phyloP scores from a whole-genome alignment of 495 filamentous ascomycete species.

The Rostrohypoxylon terebratum region DNA sequence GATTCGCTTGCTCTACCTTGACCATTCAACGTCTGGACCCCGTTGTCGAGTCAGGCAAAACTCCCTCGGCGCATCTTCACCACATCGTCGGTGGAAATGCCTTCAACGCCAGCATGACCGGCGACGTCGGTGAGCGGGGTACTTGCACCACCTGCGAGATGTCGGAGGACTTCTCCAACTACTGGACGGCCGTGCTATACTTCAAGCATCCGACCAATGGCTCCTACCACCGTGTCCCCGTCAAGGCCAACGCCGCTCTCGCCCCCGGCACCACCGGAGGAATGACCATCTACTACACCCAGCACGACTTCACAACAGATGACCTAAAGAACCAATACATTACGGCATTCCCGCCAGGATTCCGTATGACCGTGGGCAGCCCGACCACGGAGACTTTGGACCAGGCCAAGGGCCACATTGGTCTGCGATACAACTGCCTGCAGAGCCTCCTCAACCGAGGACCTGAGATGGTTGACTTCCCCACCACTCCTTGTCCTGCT shows the following conservation, averaged over 20 bases:
- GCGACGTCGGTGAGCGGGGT: conserved; percentile 54
- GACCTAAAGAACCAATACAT: conserved; percentile 56
- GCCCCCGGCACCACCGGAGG: conserved; percentile 59
- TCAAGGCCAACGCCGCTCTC: conserved; percentile 57
- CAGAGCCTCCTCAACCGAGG: conserved; percentile 55
- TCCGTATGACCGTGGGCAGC: conserved; percentile 66
- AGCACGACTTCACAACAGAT: conserved; percentile 59
- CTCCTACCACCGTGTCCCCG: conserved; percentile 58
- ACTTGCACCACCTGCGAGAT: conserved; percentile 61
- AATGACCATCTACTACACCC: conserved; percentile 63
- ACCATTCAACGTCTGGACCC: conserved; percentile 60
- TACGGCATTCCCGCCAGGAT: conserved; percentile 62
- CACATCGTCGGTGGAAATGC: conserved; percentile 62
- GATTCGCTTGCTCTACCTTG: conserved; percentile 60
- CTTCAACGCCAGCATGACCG: conserved; percentile 60
- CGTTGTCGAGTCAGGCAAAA: conserved; percentile 55
- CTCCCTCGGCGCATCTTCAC: conserved; percentile 59
- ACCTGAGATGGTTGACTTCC: conserved; percentile 62
- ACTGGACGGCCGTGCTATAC: conserved; percentile 63
- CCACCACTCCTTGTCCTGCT: conserved; percentile 55
- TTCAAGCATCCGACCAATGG: conserved; percentile 63
- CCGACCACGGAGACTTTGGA: conserved; percentile 51
- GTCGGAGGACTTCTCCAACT: conserved; percentile 61
- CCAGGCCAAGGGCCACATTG: conserved; percentile 51
- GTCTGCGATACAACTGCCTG: conserved; percentile 63